Base-by-base conservation (phyloP, 1,284 basidiomycete species). In the Pseudozyma tsukubaensis region DNA sequence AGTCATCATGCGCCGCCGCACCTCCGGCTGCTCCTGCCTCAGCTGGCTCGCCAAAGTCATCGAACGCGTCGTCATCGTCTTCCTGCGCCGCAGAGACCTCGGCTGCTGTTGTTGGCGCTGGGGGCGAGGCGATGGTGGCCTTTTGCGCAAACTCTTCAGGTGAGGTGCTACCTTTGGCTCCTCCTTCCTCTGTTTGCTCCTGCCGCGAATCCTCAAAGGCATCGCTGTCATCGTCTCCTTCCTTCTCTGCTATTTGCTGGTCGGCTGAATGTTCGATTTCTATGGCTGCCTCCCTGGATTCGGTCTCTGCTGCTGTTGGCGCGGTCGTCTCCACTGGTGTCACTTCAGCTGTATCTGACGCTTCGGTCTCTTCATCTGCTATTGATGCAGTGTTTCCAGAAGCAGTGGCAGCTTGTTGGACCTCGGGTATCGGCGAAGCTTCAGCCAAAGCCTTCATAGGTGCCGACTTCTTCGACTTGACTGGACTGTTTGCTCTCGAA, bases 1-100 rank as follows among this genome's bases (percentile, higher is more conserved):
- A 74, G 32, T 74, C 72, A 21, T 74, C 72, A 19, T 71, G 32
- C 5, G 39, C 61, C 18, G 49, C 63, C 29, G n/a, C n/a, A n/a
- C n/a, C n/a, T n/a, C 44, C 68, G 8, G 29, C 62, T 4, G 18
- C 50, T 4, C 14, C 58, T 8, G 36, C 61, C 16, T 24, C 50
- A 8, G 50, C 37, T 19, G 67, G 59, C 21, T 75, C 67, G 18
- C 60, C 68, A 49, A 76, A 74, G 32, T 77, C 75, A 18, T 77
- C 71, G 40, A 77, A 74, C 1, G 45, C 74, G 32, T 69, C 73
- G 19, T 67, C 69, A 5, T 63, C 64, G 9, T 50, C 45, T 12
- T 51, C 36, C 3, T 8, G 14, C n/a, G 19, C n/a, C n/a, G n/a
- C n/a, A n/a, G n/a, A n/a, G n/a, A n/a, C 40, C 13, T 54, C 51